These are phyloP conservation scores for Phytopythium vexans DNA, from an alignment of 352 stramenopile species.

Conservation along the genomic window DNA sequence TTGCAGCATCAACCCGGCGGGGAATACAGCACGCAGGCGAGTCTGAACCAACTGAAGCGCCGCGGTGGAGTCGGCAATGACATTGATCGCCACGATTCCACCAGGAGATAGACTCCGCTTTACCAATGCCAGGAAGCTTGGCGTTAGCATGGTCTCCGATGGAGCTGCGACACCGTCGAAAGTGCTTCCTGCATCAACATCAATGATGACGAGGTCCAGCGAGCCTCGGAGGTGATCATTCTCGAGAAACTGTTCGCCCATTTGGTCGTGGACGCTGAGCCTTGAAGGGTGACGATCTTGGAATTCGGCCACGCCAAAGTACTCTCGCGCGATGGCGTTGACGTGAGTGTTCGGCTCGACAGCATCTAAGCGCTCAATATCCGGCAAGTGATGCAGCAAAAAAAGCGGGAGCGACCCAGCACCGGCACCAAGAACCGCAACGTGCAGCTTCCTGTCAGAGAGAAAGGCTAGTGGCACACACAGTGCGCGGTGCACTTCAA, in stretches of 20 bases:
- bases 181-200: slow-evolving; percentile 57
- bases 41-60: slow-evolving; percentile 23
- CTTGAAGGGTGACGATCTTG: slow-evolving; percentile 15
- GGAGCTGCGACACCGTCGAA: slow-evolving; percentile 36
- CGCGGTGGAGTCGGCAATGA: slow-evolving; percentile 42
- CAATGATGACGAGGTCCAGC: slow-evolving; percentile 52
- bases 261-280: slow-evolving; percentile 35
- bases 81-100: slow-evolving; percentile 54
- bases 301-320: slow-evolving; percentile 34
- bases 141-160: slow-evolving; percentile 33
- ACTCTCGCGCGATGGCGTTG: slow-evolving; percentile 37
- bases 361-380: slow-evolving; percentile 41
- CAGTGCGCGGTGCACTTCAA: slow-evolving; percentile 72
- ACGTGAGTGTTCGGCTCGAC: slow-evolving; percentile 53
- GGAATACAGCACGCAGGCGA: slow-evolving; percentile 25
- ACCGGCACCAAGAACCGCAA: slow-evolving; percentile 55
- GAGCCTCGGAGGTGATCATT: slow-evolving; percentile 6
- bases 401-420: slow-evolving; percentile 57
- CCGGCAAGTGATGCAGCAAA: slow-evolving; percentile 30
- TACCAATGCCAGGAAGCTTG: slow-evolving; percentile 24
- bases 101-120: slow-evolving; percentile 21
- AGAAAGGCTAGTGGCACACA: slow-evolving; percentile 38
- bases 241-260: slow-evolving; percentile 43
- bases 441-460: slow-evolving; percentile 4
- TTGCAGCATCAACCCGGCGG: slow-evolving; percentile 21